Evolutionary conservation across 1,139 yeast genomes (phyloP).

Genomic region (Spencermartinsiella ligniputridi): DNA sequence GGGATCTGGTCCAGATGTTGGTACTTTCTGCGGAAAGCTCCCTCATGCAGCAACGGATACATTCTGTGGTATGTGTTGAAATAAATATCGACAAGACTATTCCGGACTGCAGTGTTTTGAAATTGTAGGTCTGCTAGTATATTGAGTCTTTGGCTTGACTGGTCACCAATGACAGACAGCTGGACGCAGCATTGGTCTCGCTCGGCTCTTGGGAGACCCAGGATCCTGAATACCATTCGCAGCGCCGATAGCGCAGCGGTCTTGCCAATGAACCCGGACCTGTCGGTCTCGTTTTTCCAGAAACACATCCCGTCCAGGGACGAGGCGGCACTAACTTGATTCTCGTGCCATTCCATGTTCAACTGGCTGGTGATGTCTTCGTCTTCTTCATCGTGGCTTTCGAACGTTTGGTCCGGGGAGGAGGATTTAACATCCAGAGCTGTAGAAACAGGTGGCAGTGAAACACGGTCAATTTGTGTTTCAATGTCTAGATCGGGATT

Average conservation of each 20-base stretch:
- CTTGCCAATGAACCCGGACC: not conserved
- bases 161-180: not conserved
- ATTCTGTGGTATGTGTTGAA: constrained; percentile 5
- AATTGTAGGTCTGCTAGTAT: not conserved
- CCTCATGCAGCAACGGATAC: constrained; percentile 7
- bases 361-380: not conserved
- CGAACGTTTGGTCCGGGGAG: not conserved
- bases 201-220: not conserved
- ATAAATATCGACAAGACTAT: constrained; percentile 5
- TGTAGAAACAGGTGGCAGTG: too few relatives aligned
- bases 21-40: constrained; percentile 3
- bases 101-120: not conserved
- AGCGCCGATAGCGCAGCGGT: not conserved
- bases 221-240: not conserved
- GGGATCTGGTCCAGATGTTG: constrained; percentile 1
- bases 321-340: not conserved
- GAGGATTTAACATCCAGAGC: too few relatives aligned
- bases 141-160: not conserved
- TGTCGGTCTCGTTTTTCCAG: not conserved
- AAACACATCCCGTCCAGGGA: not conserved
- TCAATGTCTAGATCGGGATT: not conserved
- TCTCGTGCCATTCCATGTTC: constrained; percentile 1
- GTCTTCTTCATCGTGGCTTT: not conserved
- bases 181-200: not conserved
- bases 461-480: too few relatives aligned